Evolutionary conservation across 2,329 filamentous ascomycete species (phyloP).

Genomic region (Ophiostoma australiae): DNA sequence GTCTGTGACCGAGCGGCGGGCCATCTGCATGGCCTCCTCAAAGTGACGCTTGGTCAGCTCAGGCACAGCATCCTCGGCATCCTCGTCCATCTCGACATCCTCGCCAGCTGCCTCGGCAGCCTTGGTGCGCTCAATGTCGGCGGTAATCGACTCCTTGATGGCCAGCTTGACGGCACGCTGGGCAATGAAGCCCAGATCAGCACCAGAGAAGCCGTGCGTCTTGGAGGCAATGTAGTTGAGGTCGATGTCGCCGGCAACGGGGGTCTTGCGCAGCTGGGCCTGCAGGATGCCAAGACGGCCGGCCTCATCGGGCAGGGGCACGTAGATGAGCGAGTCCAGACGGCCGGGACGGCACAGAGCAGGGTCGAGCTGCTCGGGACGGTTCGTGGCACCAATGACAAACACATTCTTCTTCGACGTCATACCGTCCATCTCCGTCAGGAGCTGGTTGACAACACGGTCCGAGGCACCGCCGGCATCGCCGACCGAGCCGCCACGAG

Average conservation of each 20-base stretch:
- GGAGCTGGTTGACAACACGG: constrained; percentile 98
- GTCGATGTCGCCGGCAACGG: constrained; percentile 81
- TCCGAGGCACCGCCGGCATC: constrained; percentile 98
- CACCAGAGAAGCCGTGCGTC: constrained; percentile 99
- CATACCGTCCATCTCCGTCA: constrained; percentile 99
- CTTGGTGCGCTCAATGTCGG: constrained; percentile 86
- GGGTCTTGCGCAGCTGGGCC: constrained; percentile 97
- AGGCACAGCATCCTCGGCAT: constrained; percentile 85
- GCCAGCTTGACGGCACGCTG: constrained; percentile 98
- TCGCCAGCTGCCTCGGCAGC: constrained; percentile 80
- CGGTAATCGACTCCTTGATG: constrained; percentile 91
- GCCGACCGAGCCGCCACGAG: constrained; percentile 90
- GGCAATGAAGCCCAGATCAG: constrained; percentile 97
- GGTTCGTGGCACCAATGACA: constrained; percentile 97
- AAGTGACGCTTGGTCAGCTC: constrained; percentile 96
- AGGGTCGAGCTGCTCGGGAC: constrained; percentile 96
- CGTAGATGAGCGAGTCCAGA: constrained; percentile 98
- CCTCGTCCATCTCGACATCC: constrained; percentile 77
- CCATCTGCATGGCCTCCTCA: constrained; percentile 96
- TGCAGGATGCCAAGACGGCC: constrained; percentile 86
- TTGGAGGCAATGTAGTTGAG: constrained; percentile 88
- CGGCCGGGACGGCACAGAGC: constrained; percentile 96
- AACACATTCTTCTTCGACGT: constrained; percentile 99
- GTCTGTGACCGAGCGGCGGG: constrained; percentile 87
- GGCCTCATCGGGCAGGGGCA: constrained; percentile 86